These are phyloP conservation scores for Candida buenavistaensis DNA, from an alignment of 1,139 yeast species.

Conservation along the genomic window DNA sequence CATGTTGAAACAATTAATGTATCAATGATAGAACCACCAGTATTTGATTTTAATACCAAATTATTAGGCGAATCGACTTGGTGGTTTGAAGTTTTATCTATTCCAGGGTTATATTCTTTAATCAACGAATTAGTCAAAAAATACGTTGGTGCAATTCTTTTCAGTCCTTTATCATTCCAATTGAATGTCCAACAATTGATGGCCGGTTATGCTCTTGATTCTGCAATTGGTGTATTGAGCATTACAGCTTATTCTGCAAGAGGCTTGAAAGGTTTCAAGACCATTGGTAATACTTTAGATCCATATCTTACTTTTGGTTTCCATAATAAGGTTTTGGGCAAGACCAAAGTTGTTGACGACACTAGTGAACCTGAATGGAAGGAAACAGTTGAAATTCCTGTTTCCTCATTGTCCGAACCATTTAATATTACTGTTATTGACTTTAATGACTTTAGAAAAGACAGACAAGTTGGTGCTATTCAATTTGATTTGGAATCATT, in stretches of 20 bases:
- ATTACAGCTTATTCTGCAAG: constrained; percentile 67
- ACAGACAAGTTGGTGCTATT: constrained; percentile 75
- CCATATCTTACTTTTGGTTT: constrained; percentile 83
- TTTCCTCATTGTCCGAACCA: constrained; percentile 79
- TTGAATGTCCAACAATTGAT: constrained; percentile 86
- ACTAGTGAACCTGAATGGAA: constrained; percentile 80
- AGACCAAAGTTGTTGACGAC: constrained; percentile 64
- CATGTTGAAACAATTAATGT: constrained; percentile 89
- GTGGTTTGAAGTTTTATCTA: constrained; percentile 80
- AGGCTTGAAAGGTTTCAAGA: constrained; percentile 65
- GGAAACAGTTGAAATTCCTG: constrained; percentile 69
- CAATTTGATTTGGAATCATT: constrained; percentile 74
- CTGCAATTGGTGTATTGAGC: constrained; percentile 84
- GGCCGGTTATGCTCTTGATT: constrained; percentile 77
- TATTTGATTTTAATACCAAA: constrained; percentile 76
- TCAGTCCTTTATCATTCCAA: constrained; percentile 89
- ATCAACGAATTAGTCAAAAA: constrained; percentile 83
- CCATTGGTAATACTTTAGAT: constrained; percentile 78
- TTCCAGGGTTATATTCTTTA: constrained; percentile 84
- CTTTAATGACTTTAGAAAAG: constrained; percentile 76
- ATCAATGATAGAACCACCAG: constrained; percentile 80
- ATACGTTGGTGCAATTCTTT: constrained; percentile 83
- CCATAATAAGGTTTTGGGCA: constrained; percentile 54
- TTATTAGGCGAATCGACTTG: constrained; percentile 74
- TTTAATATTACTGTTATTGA: constrained; percentile 69